Evolutionary conservation across 768 basidiomycete species (phyloP), one percentile per base, ranked within the genome.

Genomic region (Tricholomella constricta): DNA sequence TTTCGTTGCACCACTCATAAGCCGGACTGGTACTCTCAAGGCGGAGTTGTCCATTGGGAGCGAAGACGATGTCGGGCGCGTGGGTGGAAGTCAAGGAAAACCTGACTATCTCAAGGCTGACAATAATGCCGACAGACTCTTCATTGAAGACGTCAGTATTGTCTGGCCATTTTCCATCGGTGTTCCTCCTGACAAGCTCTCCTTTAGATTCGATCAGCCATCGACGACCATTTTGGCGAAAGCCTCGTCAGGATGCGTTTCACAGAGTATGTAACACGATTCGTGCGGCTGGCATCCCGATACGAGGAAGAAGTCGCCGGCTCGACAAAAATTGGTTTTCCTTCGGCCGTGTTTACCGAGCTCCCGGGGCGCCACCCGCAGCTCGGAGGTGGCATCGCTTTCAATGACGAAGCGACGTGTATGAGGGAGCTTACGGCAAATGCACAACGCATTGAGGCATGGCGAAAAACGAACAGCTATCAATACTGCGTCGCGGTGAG

Each of bases 151-250:
- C 62, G 95, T 96, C 62, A 66, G 91, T 79, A 29, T 25, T 48
- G 34, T 49, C 17, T 36, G 14, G 32, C 11, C 19, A 26, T 8
- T 7, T 17, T 15, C 19, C 29, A 26, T 17, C 17, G 36, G 26
- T 43, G 26, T 32, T 42, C 2, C 40, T 20, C 47, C 54, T 54
- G 25, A 62, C 37, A 7, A 34, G 37, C 15, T 27, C 26, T 25
- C 25, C 26, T 25, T 36, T 52, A 97, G 95, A 85, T 98, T 56
- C 79, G 86, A 34, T 71, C 87, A 7, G 90, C 94, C 15, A 95
- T 98, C 35, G 82, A 87, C n/a, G 86, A 88, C 47, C 96, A 97
- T 62, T 94, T 89, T 64, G 94, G 95, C 25, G 97, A 98, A 71
- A 77, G 83, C 35, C 76, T 91, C 55, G 91, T 99, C 8, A 87